These are phyloP conservation scores for Umbelopsis ramanniana DNA, from an alignment of 192 early-diverging fungal genomes.

Conservation along the genomic window DNA sequence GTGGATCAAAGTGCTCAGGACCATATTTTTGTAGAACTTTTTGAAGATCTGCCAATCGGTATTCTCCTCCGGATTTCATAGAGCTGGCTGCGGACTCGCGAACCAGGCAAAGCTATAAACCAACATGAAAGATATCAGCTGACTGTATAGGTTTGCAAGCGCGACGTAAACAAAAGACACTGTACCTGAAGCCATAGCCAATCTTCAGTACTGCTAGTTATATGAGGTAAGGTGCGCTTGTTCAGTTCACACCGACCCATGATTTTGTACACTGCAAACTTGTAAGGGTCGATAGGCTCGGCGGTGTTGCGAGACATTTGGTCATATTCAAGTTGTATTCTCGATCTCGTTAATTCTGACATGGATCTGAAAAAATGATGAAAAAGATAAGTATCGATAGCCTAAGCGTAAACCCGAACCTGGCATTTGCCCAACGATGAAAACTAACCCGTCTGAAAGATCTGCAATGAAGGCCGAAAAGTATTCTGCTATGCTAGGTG, in stretches of 20 bases:
- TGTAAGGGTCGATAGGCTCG: conserved; percentile 82
- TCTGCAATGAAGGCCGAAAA: conserved; percentile 38
- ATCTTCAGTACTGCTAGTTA: conserved; percentile 83
- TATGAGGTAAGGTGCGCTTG: conserved; percentile 64
- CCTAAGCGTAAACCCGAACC: too few relatives aligned
- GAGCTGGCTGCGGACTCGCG: conserved; percentile 57
- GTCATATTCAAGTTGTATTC: conserved; percentile 61
- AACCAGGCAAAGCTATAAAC: conserved; percentile 60
- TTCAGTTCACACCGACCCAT: conserved; percentile 87
- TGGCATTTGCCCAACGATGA: not conserved
- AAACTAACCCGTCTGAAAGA: not conserved
- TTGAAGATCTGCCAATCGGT: conserved; percentile 73
- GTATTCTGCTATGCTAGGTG: conserved; percentile 72
- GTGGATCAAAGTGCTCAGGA: conserved; percentile 73
- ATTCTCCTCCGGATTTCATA: conserved; percentile 55
- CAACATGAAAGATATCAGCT: too few relatives aligned
- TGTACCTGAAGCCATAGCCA: conserved; percentile 86
- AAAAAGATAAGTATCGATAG: too few relatives aligned
- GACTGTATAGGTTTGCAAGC: too few relatives aligned
- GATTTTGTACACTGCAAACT: conserved; percentile 86
- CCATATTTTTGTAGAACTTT: conserved; percentile 71
- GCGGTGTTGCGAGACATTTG: conserved; percentile 47
- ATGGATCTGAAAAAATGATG: conserved; percentile 15
- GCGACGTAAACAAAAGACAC: not conserved
- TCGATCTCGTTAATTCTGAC: conserved; percentile 48